These are phyloP conservation scores for Debaryomyces nepalensis DNA, from an alignment of 1,139 yeast genomes.

Conservation along the genomic window DNA sequence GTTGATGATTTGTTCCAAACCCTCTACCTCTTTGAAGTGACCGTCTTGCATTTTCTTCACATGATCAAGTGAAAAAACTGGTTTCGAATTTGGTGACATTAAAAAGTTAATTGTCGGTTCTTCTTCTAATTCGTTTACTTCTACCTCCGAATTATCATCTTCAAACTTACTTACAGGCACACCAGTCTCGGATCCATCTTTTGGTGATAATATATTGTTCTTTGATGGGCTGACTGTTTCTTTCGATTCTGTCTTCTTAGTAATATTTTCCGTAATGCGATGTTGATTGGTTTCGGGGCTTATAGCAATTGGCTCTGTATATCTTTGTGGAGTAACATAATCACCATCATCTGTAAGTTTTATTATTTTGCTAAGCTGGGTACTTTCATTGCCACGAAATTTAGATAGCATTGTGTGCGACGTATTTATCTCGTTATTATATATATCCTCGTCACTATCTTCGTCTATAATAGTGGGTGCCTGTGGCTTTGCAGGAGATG, in stretches of 20 bases:
- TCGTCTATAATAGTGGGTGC: constrained; percentile 26
- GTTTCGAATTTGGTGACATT: constrained; percentile 43
- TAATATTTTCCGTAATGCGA: constrained; percentile 22
- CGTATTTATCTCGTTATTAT: constrained; percentile 12
- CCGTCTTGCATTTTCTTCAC: constrained; percentile 35
- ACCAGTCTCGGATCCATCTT: neutral
- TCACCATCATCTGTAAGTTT: constrained; percentile 22
- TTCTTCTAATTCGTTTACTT: constrained; percentile 19
- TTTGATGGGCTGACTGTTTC: constrained; percentile 33
- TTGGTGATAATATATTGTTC: constrained; percentile 15
- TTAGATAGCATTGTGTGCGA: neutral
- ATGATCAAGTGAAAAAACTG: constrained; percentile 39
- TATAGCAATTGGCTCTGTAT: constrained; percentile 48
- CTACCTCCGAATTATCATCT: constrained; percentile 14
- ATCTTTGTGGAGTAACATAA: constrained; percentile 45
- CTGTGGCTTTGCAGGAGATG: constrained; percentile 19
- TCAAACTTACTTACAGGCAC: constrained; percentile 11
- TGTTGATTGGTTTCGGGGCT: constrained; percentile 47
- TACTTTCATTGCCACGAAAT: constrained; percentile 19
- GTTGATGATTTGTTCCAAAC: constrained; percentile 21
- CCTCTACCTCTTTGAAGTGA: constrained; percentile 26
- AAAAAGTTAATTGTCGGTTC: constrained; percentile 39
- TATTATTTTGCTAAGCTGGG: constrained; percentile 29
- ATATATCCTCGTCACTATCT: constrained; percentile 33
- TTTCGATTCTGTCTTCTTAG: constrained; percentile 18